phyloP scores from a whole-genome alignment of 148 eudicot species.

The Rhododendron griersonianum region DNA sequence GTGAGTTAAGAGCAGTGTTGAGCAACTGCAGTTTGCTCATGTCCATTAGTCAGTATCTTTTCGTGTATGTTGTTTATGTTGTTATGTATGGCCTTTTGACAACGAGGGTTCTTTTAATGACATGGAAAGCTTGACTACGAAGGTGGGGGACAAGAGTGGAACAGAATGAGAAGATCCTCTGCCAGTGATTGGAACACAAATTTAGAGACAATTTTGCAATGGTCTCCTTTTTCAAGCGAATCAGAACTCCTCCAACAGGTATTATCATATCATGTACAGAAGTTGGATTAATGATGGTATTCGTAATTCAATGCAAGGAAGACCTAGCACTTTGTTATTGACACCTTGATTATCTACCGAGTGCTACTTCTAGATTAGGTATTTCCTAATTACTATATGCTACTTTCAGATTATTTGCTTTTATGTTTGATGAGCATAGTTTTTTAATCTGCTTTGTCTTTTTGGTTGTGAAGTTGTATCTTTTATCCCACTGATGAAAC shows the following conservation, averaged over 20 bases:
- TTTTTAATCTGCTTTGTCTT: not conserved
- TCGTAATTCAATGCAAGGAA: not conserved
- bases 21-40: not conserved
- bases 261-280: not conserved
- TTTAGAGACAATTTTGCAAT: slow-evolving; percentile 57
- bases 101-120: slow-evolving; percentile 2
- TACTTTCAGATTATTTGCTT: not conserved
- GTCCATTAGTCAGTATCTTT: not conserved
- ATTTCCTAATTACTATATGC: not conserved
- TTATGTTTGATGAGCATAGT: not conserved
- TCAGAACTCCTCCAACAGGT: slow-evolving; percentile 88
- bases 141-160: slow-evolving; percentile 48
- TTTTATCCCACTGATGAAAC: not conserved
- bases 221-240: slow-evolving; percentile 95
- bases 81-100: not conserved
- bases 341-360: not conserved
- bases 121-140: slow-evolving; percentile 73
- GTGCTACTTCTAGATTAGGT: not conserved
- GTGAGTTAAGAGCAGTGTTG: not conserved
- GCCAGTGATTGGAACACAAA: slow-evolving; percentile 65
- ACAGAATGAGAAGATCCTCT: slow-evolving; percentile 48
- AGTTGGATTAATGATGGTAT: not conserved
- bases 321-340: slow-evolving; percentile 1
- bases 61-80: not conserved
- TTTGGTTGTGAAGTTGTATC: not conserved